Evolutionary conservation across 2,329 filamentous ascomycete species (phyloP), one percentile per base, ranked within the genome.

Genomic region (Trichoderma sp.): DNA sequence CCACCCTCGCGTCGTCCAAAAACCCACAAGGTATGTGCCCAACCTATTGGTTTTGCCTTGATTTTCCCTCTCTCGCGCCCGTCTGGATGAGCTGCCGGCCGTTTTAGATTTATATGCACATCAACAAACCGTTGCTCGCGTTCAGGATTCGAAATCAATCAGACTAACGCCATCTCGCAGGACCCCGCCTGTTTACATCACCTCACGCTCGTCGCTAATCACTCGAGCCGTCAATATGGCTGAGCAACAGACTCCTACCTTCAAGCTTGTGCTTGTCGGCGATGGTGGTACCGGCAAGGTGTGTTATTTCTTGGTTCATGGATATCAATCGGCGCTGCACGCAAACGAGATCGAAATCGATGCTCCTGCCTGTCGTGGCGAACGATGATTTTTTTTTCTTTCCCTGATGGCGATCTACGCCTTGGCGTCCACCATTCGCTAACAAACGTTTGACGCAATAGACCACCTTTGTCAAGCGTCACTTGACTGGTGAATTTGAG

Each of bases 391-490:
- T 59, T 74, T 59, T 74, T 74, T 73, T 53, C 17, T 26, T 26
- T 34, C 34, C 26, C 47, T 28, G 13, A 28, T 36, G 57, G 28
- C 57, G 67, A 62, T 62, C 20, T 12, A 50, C 9, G 67, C 67
- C 28, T 53, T 69, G 67, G 20, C 39, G 26, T 53, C 34, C 28
- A 69, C 9, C 36, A 34, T 20, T 43, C 57, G 67, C 67, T 69
- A 61, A 69, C 67, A 36, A 26, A 17, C 13, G 43, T 69, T 66
- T 57, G 62, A 57, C 65, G 70, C 75, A 57, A 72, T 82, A 99
- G 96, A 99, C 96, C 84, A 99, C 96, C 83, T 99, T 99, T 86
- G 96, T 99, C 89, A 99, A 99, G 92, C 96, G 96, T 82, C 96
- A 99, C 87, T 90, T 98, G 91, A 99, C 96, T 82, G 96, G 96